Conservation (phyloP, 306 rosid species). For the Medicago ruthenica region DNA sequence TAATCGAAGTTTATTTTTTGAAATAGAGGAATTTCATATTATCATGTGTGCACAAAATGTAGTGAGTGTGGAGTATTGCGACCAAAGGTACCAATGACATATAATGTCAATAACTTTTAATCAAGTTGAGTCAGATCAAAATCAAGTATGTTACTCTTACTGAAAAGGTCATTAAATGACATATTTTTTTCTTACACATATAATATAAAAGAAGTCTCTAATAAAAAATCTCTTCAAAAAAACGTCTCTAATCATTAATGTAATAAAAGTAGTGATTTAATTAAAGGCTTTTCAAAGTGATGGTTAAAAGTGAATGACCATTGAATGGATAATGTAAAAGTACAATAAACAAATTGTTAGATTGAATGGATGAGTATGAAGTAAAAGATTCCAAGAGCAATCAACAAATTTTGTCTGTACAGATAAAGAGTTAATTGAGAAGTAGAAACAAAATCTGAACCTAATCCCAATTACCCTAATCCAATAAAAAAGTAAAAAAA, state of each 20-base stretch:
- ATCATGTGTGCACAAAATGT: too few species aligned
- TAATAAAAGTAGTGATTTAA: not conserved
- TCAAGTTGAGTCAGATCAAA: too few species aligned
- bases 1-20: not conserved
- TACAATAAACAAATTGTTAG: conserved; percentile 14
- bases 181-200: too few species aligned
- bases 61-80: too few species aligned
- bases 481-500: conserved; percentile 4
- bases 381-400: conserved; percentile 47
- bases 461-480: conserved; percentile 4
- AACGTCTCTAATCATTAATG: not conserved
- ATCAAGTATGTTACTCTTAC: not conserved
- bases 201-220: too few species aligned
- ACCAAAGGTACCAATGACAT: not conserved
- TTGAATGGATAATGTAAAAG: too few species aligned
- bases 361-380: conserved; percentile 37
- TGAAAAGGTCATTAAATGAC: not conserved
- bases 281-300: not conserved
- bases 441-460: conserved; percentile 40
- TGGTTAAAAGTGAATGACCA: not conserved
- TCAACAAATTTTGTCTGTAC: conserved; percentile 68
- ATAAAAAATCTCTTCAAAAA: too few species aligned
- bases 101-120: not conserved
- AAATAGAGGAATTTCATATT: not conserved
- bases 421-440: conserved; percentile 36